Conservation (phyloP, 305 asterid species). For the Striga hermonthica region DNA sequence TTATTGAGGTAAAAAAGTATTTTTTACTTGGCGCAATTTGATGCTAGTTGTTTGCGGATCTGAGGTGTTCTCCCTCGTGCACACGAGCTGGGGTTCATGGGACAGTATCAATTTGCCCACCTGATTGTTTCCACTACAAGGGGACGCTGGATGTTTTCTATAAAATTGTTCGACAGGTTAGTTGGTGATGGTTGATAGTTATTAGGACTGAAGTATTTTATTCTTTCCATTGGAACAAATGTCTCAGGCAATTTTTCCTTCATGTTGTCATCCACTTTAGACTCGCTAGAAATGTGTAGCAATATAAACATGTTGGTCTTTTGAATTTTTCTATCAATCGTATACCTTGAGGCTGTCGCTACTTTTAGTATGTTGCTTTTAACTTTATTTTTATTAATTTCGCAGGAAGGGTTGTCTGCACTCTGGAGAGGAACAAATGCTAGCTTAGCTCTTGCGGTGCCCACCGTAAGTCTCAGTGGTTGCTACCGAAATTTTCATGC, state of each 20-base stretch:
- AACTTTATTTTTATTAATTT: constrained; percentile 21
- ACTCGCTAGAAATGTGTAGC: too few species aligned
- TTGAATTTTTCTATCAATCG: constrained; percentile 14
- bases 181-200: constrained; percentile 24
- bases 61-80: constrained; percentile 96
- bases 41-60: constrained; percentile 90
- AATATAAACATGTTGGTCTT: neutral
- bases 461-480: constrained; percentile 64
- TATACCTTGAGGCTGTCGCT: neutral
- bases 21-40: constrained; percentile 26
- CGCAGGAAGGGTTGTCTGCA: constrained; percentile 83
- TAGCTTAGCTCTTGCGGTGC: constrained; percentile 86
- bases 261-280: too few species aligned
- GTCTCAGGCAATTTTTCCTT: too few species aligned
- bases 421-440: constrained; percentile 99
- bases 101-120: constrained; percentile 83
- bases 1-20: constrained; percentile 8
- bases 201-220: neutral
- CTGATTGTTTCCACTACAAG: constrained; percentile 93
- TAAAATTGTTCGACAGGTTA: constrained; percentile 92
- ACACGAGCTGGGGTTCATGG: constrained; percentile 95
- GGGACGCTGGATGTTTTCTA: constrained; percentile 88
- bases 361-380: neutral
- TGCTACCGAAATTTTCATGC: constrained; percentile 13
- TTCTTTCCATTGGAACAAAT: too few species aligned